phyloP scores from a whole-genome alignment of 139 green algal species.

The Diplosphaera chodatii region DNA sequence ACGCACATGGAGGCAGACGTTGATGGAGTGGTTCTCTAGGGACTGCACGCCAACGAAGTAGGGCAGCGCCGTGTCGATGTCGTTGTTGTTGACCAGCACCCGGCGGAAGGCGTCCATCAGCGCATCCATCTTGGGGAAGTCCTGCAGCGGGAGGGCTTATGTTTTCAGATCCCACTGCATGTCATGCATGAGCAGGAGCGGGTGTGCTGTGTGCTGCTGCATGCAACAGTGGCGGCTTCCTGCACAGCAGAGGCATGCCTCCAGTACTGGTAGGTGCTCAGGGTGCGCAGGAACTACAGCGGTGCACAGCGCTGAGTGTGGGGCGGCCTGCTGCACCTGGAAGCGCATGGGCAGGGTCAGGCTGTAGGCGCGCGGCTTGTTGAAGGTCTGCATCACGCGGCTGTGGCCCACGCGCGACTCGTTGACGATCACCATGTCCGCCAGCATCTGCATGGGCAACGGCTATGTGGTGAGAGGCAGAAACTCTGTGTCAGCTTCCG shows the following conservation, averaged over 20 bases:
- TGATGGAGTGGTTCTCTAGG: conserved; percentile 15
- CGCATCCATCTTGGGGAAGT: conserved; percentile 9
- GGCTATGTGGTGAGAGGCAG: too few relatives aligned
- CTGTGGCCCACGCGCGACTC: conserved; percentile 28
- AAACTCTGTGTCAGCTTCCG: too few relatives aligned
- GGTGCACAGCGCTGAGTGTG: too few relatives aligned
- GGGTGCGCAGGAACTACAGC: too few relatives aligned
- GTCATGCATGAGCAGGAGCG: too few relatives aligned
- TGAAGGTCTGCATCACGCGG: conserved; percentile 17
- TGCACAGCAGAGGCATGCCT: too few relatives aligned
- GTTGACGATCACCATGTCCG: conserved; percentile 36
- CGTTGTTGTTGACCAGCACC: conserved; percentile 8
- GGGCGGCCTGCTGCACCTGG: neutral
- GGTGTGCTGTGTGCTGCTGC: too few relatives aligned
- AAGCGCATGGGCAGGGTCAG: conserved; percentile 8
- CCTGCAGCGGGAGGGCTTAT: too few relatives aligned
- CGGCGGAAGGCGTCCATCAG: conserved; percentile 8
- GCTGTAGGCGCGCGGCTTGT: conserved; percentile 15
- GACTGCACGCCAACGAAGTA: conserved; percentile 10
- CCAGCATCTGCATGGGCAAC: conserved; percentile 28
- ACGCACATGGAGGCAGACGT: conserved; percentile 14
- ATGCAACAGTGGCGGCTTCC: too few relatives aligned
- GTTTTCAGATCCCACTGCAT: too few relatives aligned
- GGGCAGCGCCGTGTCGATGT: conserved; percentile 16
- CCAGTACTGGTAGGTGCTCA: too few relatives aligned